Evolutionary conservation across 1,284 basidiomycete species (phyloP), one percentile per base, ranked within the genome.

Genomic region (Entoloma clypeatum): DNA sequence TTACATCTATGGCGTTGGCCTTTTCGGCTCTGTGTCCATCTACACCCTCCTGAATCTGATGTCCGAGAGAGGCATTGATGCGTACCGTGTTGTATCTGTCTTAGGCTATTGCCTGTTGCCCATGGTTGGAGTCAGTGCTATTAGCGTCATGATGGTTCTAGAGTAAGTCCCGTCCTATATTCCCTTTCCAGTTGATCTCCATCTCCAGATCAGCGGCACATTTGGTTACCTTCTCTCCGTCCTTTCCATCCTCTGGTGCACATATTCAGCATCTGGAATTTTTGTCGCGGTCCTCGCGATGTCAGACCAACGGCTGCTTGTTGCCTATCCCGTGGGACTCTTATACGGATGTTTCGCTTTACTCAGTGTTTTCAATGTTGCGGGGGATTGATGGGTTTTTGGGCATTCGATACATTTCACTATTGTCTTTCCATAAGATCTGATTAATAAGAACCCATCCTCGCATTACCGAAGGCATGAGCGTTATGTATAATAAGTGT

Each of bases 31-130:
- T 3, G 75, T 82, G n/a, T 92, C 92, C 25, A 87, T 99, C 59
- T 99, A 99, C 72, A 80, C 84, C 32, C 83, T 99, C 41, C 80
- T 99, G 55, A 99, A 99, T 62, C 77, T 98, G 52, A 99, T 99
- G 96, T 92, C 91, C 23, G 89, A 93, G 62, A 81, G 82, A 34
- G 91, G 88, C 38, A 98, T 99, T 53, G 95, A 99, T 59, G 91
- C 94, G 11, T 97, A 97, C 65, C 85, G 94, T 25, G 93, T 94
- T 13, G 89, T 91, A 5, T 94, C 91, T 16, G 96, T 99, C 9
- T 75, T 99, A 10, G 96, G 96, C 3, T 99, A 99, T 62, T 99
- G 96, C 59, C 72, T 99, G 23, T 69, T 99, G 17, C 96, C 96
- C 1, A 92, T 99, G 82, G 95, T 98, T 35, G 87, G 92, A n/a